phyloP scores from a whole-genome alignment of 2,329 filamentous ascomycete species.

The Cryoendolithus antarcticus region DNA sequence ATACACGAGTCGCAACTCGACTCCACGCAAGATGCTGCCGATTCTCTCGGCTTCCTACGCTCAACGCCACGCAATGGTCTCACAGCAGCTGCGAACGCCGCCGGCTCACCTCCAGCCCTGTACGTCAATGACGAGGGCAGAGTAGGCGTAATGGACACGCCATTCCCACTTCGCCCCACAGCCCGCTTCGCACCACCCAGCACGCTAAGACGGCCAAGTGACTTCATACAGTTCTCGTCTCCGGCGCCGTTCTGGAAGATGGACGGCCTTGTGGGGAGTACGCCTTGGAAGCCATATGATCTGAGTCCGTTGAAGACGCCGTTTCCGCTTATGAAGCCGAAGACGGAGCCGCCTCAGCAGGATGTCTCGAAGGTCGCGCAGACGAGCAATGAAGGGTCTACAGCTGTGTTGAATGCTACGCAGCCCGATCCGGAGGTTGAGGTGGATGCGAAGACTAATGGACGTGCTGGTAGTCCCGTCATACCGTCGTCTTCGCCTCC shows the following conservation, averaged over 20 bases:
- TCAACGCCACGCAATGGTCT: slow-evolving; percentile 24
- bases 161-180: slow-evolving; percentile 24
- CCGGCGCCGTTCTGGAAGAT: slow-evolving; percentile 86
- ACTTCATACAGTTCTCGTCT: slow-evolving; percentile 75
- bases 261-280: slow-evolving; percentile 63
- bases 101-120: slow-evolving; percentile 25
- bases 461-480: slow-evolving; percentile 18
- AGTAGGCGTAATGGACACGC: slow-evolving; percentile 23
- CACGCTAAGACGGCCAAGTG: slow-evolving; percentile 67
- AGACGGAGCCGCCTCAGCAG: slow-evolving; percentile 8
- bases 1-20: slow-evolving; percentile 18
- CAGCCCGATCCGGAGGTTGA: too few species aligned
- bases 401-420: too few species aligned
- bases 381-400: too few species aligned
- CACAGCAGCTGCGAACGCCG: slow-evolving; percentile 23
- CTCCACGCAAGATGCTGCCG: slow-evolving; percentile 7
- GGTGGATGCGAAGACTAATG: too few species aligned
- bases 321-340: slow-evolving; percentile 21
- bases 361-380: too few species aligned
- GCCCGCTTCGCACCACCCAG: slow-evolving; percentile 67
- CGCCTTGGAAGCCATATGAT: slow-evolving; percentile 36
- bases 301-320: slow-evolving; percentile 27
- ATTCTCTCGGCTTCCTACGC: slow-evolving; percentile 15
- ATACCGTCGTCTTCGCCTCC: slow-evolving; percentile 16
- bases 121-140: slow-evolving; percentile 26